Conservation (phyloP, 208 protist genomes). For the Crithidia sp. region DNA sequence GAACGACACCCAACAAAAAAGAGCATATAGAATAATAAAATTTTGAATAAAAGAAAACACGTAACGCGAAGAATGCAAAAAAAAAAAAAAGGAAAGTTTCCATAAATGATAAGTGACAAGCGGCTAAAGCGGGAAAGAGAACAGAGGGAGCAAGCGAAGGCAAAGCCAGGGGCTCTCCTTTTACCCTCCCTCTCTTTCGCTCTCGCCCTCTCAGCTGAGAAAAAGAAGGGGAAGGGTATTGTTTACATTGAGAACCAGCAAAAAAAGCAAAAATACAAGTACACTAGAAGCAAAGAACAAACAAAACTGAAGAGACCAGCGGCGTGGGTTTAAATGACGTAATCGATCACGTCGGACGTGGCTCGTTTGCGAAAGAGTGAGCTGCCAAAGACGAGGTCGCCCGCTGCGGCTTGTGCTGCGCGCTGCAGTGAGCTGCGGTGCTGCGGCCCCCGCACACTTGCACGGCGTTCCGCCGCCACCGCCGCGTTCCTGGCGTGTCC, state of each 20-base stretch:
- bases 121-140: no score
- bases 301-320: background rate
- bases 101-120: no score
- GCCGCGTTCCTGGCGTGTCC: background rate
- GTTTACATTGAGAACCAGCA: background rate
- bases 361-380: background rate
- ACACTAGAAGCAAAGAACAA: constrained; percentile 1
- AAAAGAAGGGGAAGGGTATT: background rate
- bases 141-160: no score
- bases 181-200: no score
- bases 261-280: background rate
- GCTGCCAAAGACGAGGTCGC: background rate
- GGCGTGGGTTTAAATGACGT: background rate
- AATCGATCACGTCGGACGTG: constrained; percentile 12
- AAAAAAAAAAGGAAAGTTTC: no score
- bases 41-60: no score
- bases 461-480: background rate
- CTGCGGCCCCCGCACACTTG: background rate
- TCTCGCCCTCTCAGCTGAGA: no score
- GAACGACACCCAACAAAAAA: no score
- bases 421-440: constrained; percentile 3
- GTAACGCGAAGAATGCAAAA: no score
- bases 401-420: constrained; percentile 1
- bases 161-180: no score
- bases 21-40: no score